Evolutionary conservation across 768 basidiomycete genomes (phyloP).

Genomic region (Russula brevipes): DNA sequence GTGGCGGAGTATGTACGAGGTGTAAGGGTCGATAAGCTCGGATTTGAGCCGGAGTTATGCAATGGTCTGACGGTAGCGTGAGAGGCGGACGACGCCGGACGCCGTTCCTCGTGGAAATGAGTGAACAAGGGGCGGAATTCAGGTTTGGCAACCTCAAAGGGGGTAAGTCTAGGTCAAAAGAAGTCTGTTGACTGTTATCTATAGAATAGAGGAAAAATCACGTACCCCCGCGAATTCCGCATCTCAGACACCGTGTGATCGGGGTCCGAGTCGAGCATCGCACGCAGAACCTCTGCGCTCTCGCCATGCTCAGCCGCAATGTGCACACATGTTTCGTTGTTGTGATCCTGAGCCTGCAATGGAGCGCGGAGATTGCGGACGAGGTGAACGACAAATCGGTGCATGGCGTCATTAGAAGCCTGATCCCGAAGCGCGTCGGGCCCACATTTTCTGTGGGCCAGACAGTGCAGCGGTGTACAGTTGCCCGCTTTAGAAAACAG

Average conservation of each 20-base stretch:
- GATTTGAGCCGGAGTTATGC: constrained; percentile 43
- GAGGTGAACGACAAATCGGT: constrained; percentile 60
- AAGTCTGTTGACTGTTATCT: neutral
- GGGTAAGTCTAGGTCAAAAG: constrained; percentile 48
- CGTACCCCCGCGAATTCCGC: constrained; percentile 69
- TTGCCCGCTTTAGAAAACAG: constrained; percentile 42
- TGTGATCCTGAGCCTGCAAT: constrained; percentile 55
- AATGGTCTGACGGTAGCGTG: constrained; percentile 44
- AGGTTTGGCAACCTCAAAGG: constrained; percentile 61
- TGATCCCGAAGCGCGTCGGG: constrained; percentile 22
- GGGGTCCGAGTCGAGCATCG: constrained; percentile 61
- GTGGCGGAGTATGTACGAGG: constrained; percentile 6
- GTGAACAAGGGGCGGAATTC: constrained; percentile 63
- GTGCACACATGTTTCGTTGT: constrained; percentile 76
- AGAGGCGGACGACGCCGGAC: constrained; percentile 51
- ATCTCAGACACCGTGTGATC: constrained; percentile 51
- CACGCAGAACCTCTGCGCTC: constrained; percentile 55
- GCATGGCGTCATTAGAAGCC: constrained; percentile 31
- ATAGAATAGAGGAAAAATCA: constrained; percentile 16
- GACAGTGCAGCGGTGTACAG: constrained; percentile 26
- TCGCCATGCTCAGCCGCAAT: constrained; percentile 71
- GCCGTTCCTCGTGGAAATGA: constrained; percentile 41
- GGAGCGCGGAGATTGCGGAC: constrained; percentile 66
- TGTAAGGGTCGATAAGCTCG: constrained; percentile 38
- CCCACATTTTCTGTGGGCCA: constrained; percentile 25